Evolutionary conservation across 176 grass and related monocot genomes (phyloP).

Genomic region (Oryza glaberrima): DNA sequence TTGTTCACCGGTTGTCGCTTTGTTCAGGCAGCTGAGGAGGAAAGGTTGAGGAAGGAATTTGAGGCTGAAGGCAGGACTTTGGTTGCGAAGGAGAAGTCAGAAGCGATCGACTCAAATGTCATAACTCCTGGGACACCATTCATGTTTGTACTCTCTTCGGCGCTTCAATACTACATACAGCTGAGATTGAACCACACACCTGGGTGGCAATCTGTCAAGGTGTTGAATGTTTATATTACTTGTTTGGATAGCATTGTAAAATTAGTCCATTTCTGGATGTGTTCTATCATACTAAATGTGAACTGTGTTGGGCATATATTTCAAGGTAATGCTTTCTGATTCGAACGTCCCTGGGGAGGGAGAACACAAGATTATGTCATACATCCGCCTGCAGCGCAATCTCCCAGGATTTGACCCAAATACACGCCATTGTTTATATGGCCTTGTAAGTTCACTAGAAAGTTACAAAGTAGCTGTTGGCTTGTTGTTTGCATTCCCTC

Average conservation of each 20-base stretch:
- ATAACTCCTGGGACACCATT: conserved; percentile 92
- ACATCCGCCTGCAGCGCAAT: conserved; percentile 85
- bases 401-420: conserved; percentile 94
- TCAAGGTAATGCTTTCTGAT: conserved; percentile 94
- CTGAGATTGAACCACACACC: conserved; percentile 73
- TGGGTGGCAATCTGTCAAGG: conserved; percentile 95
- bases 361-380: conserved; percentile 97
- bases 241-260: conserved; percentile 38
- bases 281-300: conserved; percentile 46
- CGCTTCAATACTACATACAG: conserved; percentile 95
- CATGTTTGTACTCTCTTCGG: conserved; percentile 85
- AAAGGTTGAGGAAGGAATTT: conserved; percentile 78
- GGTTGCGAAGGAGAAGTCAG: conserved; percentile 56
- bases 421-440: conserved; percentile 90
- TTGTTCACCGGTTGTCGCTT: conserved; percentile 40
- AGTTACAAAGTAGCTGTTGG: neutral
- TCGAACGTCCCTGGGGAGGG: conserved; percentile 98
- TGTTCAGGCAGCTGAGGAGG: conserved; percentile 78
- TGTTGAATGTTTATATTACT: conserved; percentile 61
- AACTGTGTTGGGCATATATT: conserved; percentile 58
- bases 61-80: conserved; percentile 71
- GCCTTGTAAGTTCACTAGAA: conserved; percentile 65
- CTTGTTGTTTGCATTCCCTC: neutral
- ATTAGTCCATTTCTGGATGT: conserved; percentile 36
- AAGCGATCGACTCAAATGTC: conserved; percentile 87